Percentiles rank a stretch among this genome's conserved stretches.
Evolutionary conservation across 2,329 filamentous ascomycete species (phyloP).

Genomic region (Pezicula carpinea): DNA sequence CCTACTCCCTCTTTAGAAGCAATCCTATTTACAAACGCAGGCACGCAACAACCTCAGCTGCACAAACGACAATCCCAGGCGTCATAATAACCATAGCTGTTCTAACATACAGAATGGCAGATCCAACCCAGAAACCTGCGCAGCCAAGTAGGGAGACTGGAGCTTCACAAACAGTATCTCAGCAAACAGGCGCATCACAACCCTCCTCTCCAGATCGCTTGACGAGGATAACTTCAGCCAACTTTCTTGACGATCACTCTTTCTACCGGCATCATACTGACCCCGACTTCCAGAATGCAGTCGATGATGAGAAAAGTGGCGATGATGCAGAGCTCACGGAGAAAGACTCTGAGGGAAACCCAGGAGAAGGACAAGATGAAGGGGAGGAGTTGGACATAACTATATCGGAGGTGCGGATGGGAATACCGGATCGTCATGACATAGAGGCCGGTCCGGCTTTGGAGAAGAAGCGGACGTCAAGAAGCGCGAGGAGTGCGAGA

Average conservation of each 20-base stretch:
- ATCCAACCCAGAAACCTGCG: too few relatives aligned
- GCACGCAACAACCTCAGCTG: too few relatives aligned
- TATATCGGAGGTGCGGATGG: slow-evolving; percentile 1
- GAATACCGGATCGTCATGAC: slow-evolving; percentile 5
- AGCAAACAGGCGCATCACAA: neutral
- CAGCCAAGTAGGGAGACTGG: too few relatives aligned
- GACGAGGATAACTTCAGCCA: slow-evolving; percentile 1
- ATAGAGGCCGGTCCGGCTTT: slow-evolving; percentile 4
- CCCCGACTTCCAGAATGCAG: neutral
- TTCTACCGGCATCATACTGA: slow-evolving; percentile 1
- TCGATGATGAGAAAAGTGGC: neutral
- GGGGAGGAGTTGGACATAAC: neutral
- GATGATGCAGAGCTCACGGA: neutral
- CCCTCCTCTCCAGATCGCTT: neutral
- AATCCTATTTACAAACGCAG: too few relatives aligned
- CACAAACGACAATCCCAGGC: too few relatives aligned
- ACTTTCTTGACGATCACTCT: slow-evolving; percentile 5
- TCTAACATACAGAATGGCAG: too few relatives aligned
- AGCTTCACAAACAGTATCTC: neutral
- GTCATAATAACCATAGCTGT: too few relatives aligned
- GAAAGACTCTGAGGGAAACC: neutral
- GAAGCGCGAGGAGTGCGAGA: slow-evolving; percentile 1
- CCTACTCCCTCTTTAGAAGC: too few relatives aligned
- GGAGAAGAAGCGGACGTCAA: slow-evolving; percentile 1
- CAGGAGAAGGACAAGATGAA: neutral